Percentiles rank a stretch among this genome's conserved stretches.
Conservation (phyloP, 139 green algal species). For the Tetraselmis chui region DNA sequence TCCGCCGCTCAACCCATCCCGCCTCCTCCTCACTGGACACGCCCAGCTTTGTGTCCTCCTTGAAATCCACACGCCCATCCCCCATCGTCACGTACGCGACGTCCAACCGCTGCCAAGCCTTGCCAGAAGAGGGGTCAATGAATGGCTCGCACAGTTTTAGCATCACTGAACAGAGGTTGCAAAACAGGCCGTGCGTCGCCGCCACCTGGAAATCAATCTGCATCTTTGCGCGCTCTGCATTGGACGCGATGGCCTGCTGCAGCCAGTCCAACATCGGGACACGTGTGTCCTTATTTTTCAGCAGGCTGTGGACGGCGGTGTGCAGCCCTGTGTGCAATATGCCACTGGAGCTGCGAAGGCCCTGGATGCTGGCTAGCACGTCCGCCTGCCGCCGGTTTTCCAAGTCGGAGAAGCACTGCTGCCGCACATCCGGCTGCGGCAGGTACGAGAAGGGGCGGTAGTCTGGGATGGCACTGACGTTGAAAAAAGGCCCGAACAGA, state of each 20-base stretch:
- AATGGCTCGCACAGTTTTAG: slow-evolving; percentile 49
- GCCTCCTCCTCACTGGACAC: slow-evolving; percentile 41
- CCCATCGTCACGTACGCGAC: slow-evolving; percentile 4
- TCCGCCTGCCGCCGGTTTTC: slow-evolving; percentile 6
- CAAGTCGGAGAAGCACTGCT: slow-evolving; percentile 40
- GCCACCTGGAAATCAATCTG: slow-evolving; percentile 29
- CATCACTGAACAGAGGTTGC: slow-evolving; percentile 19
- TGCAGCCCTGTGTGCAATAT: slow-evolving; percentile 30
- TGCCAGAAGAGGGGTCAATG: slow-evolving; percentile 22
- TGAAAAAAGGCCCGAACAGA: slow-evolving; percentile 75
- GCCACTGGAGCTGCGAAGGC: neutral
- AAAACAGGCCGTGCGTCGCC: slow-evolving; percentile 25
- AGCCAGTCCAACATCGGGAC: slow-evolving; percentile 73
- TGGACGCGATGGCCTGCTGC: slow-evolving; percentile 52
- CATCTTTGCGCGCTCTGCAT: slow-evolving; percentile 82
- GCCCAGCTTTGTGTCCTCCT: slow-evolving; percentile 54
- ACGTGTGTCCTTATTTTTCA: slow-evolving; percentile 56
- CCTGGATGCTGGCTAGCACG: neutral
- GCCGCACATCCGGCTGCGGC: slow-evolving; percentile 29
- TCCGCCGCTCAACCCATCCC: slow-evolving; percentile 32
- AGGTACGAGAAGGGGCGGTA: slow-evolving; percentile 8
- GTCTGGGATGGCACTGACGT: slow-evolving; percentile 48
- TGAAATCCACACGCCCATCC: neutral
- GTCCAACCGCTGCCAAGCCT: slow-evolving; percentile 24
- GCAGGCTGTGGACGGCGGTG: slow-evolving; percentile 52